These are phyloP conservation scores for Rhipidocladum racemiflorum DNA, from an alignment of 176 grass and related monocot genomes.

Conservation along the genomic window DNA sequence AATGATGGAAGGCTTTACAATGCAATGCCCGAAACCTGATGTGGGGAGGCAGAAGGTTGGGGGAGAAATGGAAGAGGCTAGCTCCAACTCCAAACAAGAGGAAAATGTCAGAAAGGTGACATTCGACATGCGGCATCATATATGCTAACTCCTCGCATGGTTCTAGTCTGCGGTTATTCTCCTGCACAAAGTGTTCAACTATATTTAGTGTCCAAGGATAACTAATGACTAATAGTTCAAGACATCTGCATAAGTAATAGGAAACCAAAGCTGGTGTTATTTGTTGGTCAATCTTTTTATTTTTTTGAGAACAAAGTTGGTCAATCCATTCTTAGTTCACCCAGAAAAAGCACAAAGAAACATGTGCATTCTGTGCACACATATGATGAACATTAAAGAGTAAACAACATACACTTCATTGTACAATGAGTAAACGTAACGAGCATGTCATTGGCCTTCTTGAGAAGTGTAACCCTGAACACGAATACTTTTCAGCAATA, in stretches of 20 bases:
- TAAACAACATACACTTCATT: constrained; percentile 8
- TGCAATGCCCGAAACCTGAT: constrained; percentile 23
- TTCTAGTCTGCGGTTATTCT: constrained; percentile 28
- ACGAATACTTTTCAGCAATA: not conserved
- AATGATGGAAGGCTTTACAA: constrained; percentile 29
- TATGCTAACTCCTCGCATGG: constrained; percentile 26
- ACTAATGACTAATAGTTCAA: constrained; percentile 1
- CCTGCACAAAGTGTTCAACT: constrained; percentile 14
- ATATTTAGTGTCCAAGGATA: constrained; percentile 30
- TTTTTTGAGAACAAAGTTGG: not conserved
- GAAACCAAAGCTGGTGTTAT: not conserved
- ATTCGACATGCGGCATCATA: not conserved
- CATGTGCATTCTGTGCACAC: not conserved
- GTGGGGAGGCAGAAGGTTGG: not conserved
- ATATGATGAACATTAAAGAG: not conserved
- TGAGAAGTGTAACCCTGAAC: constrained; percentile 1
- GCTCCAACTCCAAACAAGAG: constrained; percentile 4
- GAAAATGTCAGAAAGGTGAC: constrained; percentile 22
- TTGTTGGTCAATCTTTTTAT: not conserved
- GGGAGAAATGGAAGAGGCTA: constrained; percentile 11
- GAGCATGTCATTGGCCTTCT: constrained; percentile 1
- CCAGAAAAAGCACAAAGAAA: constrained; percentile 5
- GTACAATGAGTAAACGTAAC: not conserved
- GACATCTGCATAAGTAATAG: not conserved
- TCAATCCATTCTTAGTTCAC: constrained; percentile 20